These are phyloP conservation scores for Cercospora sp. DNA, from an alignment of 2,329 filamentous ascomycete species.

Conservation along the genomic window DNA sequence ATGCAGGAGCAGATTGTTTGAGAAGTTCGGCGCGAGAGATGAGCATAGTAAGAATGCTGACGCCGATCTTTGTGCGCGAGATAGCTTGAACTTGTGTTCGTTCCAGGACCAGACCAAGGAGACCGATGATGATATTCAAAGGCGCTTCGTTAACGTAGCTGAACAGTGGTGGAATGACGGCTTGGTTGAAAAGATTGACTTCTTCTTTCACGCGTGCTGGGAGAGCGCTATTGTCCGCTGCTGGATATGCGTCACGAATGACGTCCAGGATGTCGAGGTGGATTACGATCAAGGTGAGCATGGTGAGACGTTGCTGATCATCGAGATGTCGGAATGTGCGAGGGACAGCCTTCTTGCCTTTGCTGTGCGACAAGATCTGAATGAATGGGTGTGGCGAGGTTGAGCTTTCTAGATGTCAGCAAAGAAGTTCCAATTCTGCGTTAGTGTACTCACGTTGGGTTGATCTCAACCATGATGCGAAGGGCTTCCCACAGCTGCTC, in stretches of 20 bases:
- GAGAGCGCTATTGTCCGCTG: constrained; percentile 68
- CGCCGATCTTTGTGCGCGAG: constrained; percentile 80
- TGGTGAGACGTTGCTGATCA: constrained; percentile 88
- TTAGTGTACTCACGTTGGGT: constrained; percentile 46
- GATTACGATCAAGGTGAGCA: constrained; percentile 92
- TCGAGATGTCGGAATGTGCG: constrained; percentile 92
- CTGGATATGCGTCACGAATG: constrained; percentile 73
- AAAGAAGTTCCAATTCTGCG: neutral
- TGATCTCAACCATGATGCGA: constrained; percentile 91
- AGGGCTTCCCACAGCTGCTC: constrained; percentile 79
- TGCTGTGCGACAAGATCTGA: constrained; percentile 87
- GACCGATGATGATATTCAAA: constrained; percentile 84
- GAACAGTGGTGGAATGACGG: constrained; percentile 87
- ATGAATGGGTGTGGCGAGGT: constrained; percentile 84
- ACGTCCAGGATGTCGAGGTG: constrained; percentile 92
- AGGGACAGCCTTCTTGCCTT: constrained; percentile 94
- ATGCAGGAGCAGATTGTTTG: constrained; percentile 67
- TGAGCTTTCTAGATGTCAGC: constrained; percentile 53
- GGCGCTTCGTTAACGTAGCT: constrained; percentile 88
- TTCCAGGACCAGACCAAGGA: constrained; percentile 79
- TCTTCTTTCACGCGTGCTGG: constrained; percentile 80
- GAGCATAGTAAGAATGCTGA: constrained; percentile 89
- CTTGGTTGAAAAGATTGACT: constrained; percentile 83
- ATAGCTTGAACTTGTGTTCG: constrained; percentile 82
- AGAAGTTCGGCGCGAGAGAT: constrained; percentile 91